These are phyloP conservation scores for Neofusicoccum parvum DNA, from an alignment of 2,329 filamentous ascomycete genomes.

Conservation along the genomic window DNA sequence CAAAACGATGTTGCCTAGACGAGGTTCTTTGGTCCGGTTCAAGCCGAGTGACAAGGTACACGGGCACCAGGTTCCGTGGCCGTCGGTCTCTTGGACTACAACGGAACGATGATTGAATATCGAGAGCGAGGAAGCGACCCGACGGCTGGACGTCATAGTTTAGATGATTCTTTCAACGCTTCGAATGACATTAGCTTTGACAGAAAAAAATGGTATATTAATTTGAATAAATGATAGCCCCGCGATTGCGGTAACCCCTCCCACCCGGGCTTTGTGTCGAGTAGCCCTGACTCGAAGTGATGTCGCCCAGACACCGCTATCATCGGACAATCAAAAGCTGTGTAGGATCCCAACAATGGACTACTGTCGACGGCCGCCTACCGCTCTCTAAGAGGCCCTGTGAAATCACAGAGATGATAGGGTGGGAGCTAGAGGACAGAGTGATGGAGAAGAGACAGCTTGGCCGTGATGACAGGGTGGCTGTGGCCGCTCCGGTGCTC, in stretches of 20 bases:
- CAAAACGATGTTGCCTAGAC: not conserved
- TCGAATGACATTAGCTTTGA: not conserved
- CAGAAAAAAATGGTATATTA: not conserved
- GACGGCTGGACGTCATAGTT: not conserved
- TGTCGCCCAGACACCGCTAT: not conserved
- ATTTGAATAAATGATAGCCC: not conserved
- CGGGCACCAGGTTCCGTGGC: not conserved
- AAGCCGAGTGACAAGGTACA: not conserved
- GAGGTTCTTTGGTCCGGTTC: not conserved
- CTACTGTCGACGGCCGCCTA: no score
- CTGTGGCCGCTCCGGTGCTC: not conserved
- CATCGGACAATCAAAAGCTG: not conserved
- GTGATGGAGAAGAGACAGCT: no score
- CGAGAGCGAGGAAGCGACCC: not conserved
- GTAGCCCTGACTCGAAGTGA: not conserved
- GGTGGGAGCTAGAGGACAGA: no score
- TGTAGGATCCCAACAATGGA: no score
- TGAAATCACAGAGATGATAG: no score
- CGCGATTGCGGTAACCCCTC: not conserved
- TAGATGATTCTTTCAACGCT: not conserved
- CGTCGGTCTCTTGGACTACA: not conserved
- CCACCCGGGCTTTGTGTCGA: not conserved
- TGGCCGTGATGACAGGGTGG: no score
- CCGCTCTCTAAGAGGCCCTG: no score
- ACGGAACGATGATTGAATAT: not conserved